Base-by-base conservation (phyloP, 257 asterid species). In the Capsicum pubescens region DNA sequence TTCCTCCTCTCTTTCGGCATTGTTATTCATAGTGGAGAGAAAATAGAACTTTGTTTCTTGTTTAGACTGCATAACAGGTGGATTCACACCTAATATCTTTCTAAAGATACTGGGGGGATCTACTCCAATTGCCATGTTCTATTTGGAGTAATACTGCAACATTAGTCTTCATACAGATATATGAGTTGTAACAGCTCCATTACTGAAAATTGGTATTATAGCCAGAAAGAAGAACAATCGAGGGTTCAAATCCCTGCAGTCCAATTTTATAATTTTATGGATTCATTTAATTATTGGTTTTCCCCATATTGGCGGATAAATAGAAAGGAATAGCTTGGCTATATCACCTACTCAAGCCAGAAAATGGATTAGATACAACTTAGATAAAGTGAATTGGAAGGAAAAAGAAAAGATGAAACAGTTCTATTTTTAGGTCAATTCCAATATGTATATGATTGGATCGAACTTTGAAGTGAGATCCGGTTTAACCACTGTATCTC, bases 51-150 rank as follows among this genome's bases (percentile, higher is more conserved):
- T 46, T 48, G 39, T n/a, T 71, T 48, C 12, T 74, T 50, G 19
- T 74, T 74, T 50, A 74, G 80, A 48, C 44, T 74, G 80, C 17
- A 72, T 3, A 19, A 48, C 42, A 48, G 39, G 60, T 74, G 19
- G 81, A 72, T 0, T 72, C 60, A 19, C 42, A 48, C 80, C 42
- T 48, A 48, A 48, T 42, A 74, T 21, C 8, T 50, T 74, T 74
- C 61, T 21, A 50, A 52, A 50, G 81, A 13, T 46, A 74, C 80
- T 46, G 57, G 80, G 11, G 56, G 4, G 32, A 74, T 74, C 81
- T 21, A 74, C 59, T 50, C 60, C 46, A 42, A 70, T 42, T 56
- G 9, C 79, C 56, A 70, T 70, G 79, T 70, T 70, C 79, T 70
- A 70, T 70, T 70, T 17, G 56, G 56, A 42, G 35, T 70, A 36